Evolutionary conservation across 2,329 filamentous ascomycete genomes (phyloP), one percentile per base, ranked within the genome.

Genomic region (Emmonsiellopsis sp.): DNA sequence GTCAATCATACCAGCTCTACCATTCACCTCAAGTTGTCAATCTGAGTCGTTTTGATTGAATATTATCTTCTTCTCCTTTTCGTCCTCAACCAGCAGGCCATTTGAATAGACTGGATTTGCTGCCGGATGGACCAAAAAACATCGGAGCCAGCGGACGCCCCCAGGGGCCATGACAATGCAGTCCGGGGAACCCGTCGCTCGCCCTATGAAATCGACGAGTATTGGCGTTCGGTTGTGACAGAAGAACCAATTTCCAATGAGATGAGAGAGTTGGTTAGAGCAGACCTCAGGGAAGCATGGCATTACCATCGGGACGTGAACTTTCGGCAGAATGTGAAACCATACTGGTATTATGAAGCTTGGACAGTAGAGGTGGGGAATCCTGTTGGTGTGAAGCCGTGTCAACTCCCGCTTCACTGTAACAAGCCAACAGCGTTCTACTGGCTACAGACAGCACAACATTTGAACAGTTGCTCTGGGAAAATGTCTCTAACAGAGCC

Each of bases 181-280:
- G 35, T 38, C 7, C 35, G 2, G 5, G 13, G 13, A 38, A 38
- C 35, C 35, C 35, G 13, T 38, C 35, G 35, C 35, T 5, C 35
- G 9, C 35, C 35, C 35, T 38, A 79, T 79, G 2, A 74, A 80
- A 51, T 61, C 85, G 35, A 75, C 85, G 65, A 44, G 42, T 44
- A 44, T 44, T 44, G 42, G 42, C 2, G 9, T 44, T 44, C 42
- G 15, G 26, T 44, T 7, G 42, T 44, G 8, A 44, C 42, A 10
- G 9, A 44, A 30, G 42, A 44, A 15, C 42, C 42, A 13, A 16
- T 44, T 44, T 44, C 42, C 26, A 30, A 44, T 4, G 42, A 44
- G 42, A 11, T 44, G 26, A 44, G 26, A 15, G 42, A 16, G 8
- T 13, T 16, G 42, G 42, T 44, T 15, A 11, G 42, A 44, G 42